Evolutionary conservation across 2,329 filamentous ascomycete genomes (phyloP).

Genomic region (Colletotrichum tanaceti): DNA sequence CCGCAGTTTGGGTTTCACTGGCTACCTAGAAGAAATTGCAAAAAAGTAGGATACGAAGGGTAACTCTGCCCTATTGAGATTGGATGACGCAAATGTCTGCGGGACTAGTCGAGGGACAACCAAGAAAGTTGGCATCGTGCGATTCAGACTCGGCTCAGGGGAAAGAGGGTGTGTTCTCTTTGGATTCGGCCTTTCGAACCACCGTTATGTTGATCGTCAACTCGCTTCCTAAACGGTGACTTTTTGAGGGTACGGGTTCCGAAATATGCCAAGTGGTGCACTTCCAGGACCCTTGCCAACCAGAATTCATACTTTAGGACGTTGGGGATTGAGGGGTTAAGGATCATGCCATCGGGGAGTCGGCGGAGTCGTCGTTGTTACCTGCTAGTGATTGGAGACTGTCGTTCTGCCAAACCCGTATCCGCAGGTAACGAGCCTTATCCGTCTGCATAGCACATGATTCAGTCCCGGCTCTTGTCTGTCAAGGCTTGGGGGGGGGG

Average conservation of each 20-base stretch:
- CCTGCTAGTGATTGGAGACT: background rate
- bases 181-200: background rate
- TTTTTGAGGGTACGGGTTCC: slow-evolving; percentile 19
- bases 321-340: background rate
- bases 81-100: slow-evolving; percentile 2
- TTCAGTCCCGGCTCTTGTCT: slow-evolving; percentile 16
- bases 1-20: slow-evolving; percentile 2
- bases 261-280: background rate
- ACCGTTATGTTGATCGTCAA: slow-evolving; percentile 8
- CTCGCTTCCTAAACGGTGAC: slow-evolving; percentile 19
- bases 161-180: background rate
- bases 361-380: background rate
- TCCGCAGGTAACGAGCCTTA: too few species aligned
- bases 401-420: background rate
- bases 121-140: slow-evolving; percentile 4
- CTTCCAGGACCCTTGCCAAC: slow-evolving; percentile 7
- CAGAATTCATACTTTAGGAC: background rate
- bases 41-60: slow-evolving; percentile 9
- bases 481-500: background rate
- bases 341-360: background rate
- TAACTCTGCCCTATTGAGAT: slow-evolving; percentile 1
- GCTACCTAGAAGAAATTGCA: background rate
- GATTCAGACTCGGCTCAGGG: slow-evolving; percentile 4
- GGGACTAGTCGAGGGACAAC: background rate
- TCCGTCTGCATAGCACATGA: slow-evolving; percentile 2